phyloP scores from a whole-genome alignment of 78 protist genomes.

The Tieghemostelium lacteum region DNA sequence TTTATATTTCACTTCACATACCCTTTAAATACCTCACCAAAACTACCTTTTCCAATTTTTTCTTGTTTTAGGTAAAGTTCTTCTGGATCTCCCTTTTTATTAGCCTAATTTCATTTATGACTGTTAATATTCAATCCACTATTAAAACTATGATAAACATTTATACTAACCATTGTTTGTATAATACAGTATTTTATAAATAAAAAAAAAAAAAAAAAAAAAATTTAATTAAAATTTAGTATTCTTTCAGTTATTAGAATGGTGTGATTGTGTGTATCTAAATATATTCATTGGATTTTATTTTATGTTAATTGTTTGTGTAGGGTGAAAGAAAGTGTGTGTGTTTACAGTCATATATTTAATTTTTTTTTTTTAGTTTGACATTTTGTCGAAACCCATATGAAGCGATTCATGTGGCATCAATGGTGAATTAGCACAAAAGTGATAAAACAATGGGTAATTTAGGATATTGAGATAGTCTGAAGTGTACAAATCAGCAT shows the following conservation, averaged over 20 bases:
- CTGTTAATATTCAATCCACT: background rate
- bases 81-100: conserved; percentile 86
- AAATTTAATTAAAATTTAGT: too few species aligned
- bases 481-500: conserved; percentile 87
- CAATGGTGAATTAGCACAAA: conserved; percentile 45
- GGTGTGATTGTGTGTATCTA: too few species aligned
- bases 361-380: conserved; percentile 5
- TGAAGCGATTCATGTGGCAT: conserved; percentile 63
- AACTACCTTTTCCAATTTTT: conserved; percentile 90
- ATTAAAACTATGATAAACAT: too few species aligned
- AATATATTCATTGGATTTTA: too few species aligned
- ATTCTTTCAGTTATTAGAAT: too few species aligned
- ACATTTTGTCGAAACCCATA: conserved; percentile 35
- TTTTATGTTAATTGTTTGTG: too few species aligned
- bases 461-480: conserved; percentile 63
- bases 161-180: too few species aligned
- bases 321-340: too few species aligned
- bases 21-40: conserved; percentile 92
- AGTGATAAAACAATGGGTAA: conserved; percentile 84
- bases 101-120: background rate
- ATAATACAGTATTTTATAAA: too few species aligned
- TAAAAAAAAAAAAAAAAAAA: too few species aligned
- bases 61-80: conserved; percentile 77
- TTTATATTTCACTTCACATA: background rate
- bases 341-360: too few species aligned